Evolutionary conservation across 805 yeast genomes (phyloP), one percentile per base, ranked within the genome.

Genomic region (Metschnikowia lachancei): DNA sequence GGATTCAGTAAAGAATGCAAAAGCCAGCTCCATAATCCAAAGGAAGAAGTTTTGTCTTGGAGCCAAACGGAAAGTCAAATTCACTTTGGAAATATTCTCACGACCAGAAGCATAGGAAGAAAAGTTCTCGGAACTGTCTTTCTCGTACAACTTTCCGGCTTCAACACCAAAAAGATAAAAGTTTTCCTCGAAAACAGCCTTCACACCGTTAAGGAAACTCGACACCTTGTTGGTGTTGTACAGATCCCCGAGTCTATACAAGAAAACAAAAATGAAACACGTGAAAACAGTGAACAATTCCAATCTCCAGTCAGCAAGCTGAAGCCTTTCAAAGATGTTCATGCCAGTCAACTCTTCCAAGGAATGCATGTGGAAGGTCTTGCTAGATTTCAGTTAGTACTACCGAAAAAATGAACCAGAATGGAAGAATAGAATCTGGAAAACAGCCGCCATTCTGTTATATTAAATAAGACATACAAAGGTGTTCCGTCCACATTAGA

Each of bases 91-190:
- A 50, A 94, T 76, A 64, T 88, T 84, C 49, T 80, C 71, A 65
- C 99, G 83, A 51, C 99, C 99, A 47, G 96, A 78, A 36, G 97
- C 95, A 63, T 88, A 94, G 31, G 87, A 73, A 72, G 77, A 67
- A 65, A 67, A 88, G 49, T 75, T 70, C 56, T 84, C 82, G 20
- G 82, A 70, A 40, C 81, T 77, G 60, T 85, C 95, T 63, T 79
- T 76, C 55, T 82, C 72, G 52, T 75, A 72, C 57, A 80, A 66
- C 46, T 72, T 63, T 18, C 66, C 69, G 33, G 60, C 46, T 6
- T 72, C 60, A 30, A 75, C 79, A 51, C 96, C 96, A 49, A 85
- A 91, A 62, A 85, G 90, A 58, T 74, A 80, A 63, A 94, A 94
- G 63, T 91, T 85, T 33, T 77, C 76, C 36, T 75, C 70, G 49